Evolutionary conservation across 2,329 filamentous ascomycete species (phyloP).

Genomic region (Sclerotinia borealis): DNA sequence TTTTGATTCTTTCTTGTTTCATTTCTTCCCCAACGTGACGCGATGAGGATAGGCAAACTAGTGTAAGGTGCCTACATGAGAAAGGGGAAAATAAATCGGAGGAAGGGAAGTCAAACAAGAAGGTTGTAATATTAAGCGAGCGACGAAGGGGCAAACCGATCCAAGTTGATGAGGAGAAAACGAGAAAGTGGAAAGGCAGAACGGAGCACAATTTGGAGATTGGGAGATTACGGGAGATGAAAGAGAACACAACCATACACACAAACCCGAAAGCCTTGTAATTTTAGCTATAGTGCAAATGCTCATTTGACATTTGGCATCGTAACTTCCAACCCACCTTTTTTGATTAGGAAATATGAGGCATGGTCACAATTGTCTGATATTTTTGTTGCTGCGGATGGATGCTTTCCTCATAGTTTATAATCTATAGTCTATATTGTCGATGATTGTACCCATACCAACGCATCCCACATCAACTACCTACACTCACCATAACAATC

Average conservation of each 20-base stretch:
- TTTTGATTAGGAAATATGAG: background rate
- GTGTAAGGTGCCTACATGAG: background rate
- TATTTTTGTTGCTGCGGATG: background rate
- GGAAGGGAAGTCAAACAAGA: background rate
- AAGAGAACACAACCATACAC: background rate
- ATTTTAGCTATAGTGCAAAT: background rate
- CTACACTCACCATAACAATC: background rate
- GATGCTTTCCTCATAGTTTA: background rate
- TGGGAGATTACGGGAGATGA: background rate
- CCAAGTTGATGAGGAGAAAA: background rate
- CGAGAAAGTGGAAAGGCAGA: background rate
- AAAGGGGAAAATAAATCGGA: background rate
- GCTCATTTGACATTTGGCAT: background rate
- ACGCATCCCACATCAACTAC: background rate
- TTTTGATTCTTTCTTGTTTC: conserved; percentile 2
- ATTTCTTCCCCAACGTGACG: background rate
- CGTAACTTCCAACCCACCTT: background rate
- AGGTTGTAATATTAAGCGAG: conserved; percentile 4
- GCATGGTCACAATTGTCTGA: background rate
- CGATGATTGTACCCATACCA: background rate
- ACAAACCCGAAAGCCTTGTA: background rate
- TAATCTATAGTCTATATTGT: background rate
- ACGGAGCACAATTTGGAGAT: background rate
- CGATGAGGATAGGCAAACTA: background rate
- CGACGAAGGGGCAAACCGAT: background rate